Evolutionary conservation across 2,329 filamentous ascomycete genomes (phyloP), one percentile per base, ranked within the genome.

Genomic region (Sporothrix protearum): DNA sequence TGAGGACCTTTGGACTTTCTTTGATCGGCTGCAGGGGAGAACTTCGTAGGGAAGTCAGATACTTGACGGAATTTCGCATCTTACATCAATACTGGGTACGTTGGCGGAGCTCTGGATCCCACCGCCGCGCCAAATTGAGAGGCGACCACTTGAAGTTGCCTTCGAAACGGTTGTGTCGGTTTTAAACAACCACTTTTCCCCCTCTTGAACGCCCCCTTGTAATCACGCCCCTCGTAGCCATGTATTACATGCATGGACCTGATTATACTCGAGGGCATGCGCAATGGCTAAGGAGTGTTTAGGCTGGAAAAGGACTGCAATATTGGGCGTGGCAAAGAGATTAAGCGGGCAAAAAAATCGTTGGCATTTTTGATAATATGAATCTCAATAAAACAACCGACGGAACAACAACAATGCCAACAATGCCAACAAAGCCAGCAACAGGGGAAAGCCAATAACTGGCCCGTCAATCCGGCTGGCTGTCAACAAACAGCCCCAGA

Each of bases 1-100:
- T 45, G 28, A 39, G 16, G 9, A 22, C 22, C 8, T n/a, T 61
- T 19, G 3, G 9, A 19, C 14, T 47, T 14, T 47, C 49, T 33
- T 4, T 7, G 53, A 63, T 63, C 57, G 57, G 22, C 57, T 42
- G n/a, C 57, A 63, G 57, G 57, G 57, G 42, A 63, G n/a, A n/a
- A n/a, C n/a, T n/a, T n/a, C n/a, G n/a, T n/a, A n/a, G n/a, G n/a
- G n/a, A 16, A 10, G 22, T 7, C 22, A 51, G 49, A 25, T 16
- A 8, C 28, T 14, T 47, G 42, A 19, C 42, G 42, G 42, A 47
- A 14, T 47, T 16, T 47, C 42, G 16, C 3, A 14, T 47, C 33
- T 36, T 36, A 8, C 8, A 8, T 3, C 16, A 47, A 25, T 25
- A n/a, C n/a, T n/a, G n/a, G n/a, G n/a, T n/a, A n/a, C 25, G 57